These are phyloP conservation scores for Fusarium palustre DNA, from an alignment of 2,329 filamentous ascomycete genomes.

Conservation along the genomic window DNA sequence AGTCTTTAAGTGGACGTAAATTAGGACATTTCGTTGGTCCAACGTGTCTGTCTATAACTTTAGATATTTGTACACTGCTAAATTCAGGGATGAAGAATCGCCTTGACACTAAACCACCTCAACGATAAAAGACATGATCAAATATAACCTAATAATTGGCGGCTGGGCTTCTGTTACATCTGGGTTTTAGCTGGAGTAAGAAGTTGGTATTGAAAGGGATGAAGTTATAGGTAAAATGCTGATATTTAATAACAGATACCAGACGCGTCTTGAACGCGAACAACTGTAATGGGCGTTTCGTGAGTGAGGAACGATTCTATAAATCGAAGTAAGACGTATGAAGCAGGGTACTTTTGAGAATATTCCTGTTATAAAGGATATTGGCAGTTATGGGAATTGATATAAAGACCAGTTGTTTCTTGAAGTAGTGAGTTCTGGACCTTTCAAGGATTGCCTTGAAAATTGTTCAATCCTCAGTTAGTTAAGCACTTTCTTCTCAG, in stretches of 20 bases:
- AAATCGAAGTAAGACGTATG: neutral
- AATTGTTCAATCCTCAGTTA: neutral
- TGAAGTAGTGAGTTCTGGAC: neutral
- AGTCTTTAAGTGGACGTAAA: too few species aligned
- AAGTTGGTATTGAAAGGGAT: neutral
- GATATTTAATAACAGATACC: neutral
- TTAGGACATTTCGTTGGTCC: too few species aligned
- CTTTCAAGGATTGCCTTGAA: neutral
- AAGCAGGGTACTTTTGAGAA: neutral
- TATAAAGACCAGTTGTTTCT: neutral
- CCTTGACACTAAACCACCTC: too few species aligned
- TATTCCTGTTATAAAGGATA: neutral
- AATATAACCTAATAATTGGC: too few species aligned
- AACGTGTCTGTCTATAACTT: too few species aligned
- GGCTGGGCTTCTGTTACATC: neutral
- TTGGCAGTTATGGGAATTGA: neutral
- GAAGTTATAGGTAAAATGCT: neutral
- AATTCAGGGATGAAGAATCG: too few species aligned
- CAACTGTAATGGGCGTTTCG: neutral
- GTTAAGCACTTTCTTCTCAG: neutral
- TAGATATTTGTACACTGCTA: too few species aligned
- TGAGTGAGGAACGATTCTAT: accelerated
- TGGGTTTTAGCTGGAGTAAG: accelerated
- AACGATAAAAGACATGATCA: too few species aligned
- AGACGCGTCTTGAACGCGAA: neutral